These are phyloP conservation scores for Termitomyces sp. DNA, from an alignment of 768 basidiomycete species.

Conservation along the genomic window DNA sequence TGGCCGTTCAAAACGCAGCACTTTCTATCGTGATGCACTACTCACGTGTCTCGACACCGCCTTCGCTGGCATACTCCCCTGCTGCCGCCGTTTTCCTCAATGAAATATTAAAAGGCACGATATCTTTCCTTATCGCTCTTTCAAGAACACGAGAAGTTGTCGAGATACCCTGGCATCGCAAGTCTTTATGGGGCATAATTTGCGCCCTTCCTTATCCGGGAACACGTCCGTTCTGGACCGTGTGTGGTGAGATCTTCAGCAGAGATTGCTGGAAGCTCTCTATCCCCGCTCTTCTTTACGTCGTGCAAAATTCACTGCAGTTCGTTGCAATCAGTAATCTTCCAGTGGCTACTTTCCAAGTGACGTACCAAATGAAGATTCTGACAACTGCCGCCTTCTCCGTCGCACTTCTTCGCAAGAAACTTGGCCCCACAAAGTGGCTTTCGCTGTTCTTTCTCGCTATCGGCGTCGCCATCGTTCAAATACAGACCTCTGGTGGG, in stretches of 20 bases:
- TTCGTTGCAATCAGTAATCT: slow-evolving; percentile 95
- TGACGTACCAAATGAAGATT: slow-evolving; percentile 98
- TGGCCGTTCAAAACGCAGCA: slow-evolving; percentile 92
- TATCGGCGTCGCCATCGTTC: slow-evolving; percentile 89
- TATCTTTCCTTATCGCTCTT: slow-evolving; percentile 87
- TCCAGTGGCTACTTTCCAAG: slow-evolving; percentile 95
- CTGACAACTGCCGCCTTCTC: slow-evolving; percentile 94
- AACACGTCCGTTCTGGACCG: slow-evolving; percentile 43
- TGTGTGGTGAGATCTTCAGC: slow-evolving; percentile 76
- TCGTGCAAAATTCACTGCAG: slow-evolving; percentile 95
- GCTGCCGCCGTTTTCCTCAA: slow-evolving; percentile 92
- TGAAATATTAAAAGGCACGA: slow-evolving; percentile 89
- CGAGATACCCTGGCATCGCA: slow-evolving; percentile 36
- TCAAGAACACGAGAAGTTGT: slow-evolving; percentile 37
- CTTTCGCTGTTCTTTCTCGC: slow-evolving; percentile 82
- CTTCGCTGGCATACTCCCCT: slow-evolving; percentile 81
- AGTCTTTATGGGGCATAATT: slow-evolving; percentile 30
- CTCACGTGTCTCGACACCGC: slow-evolving; percentile 83
- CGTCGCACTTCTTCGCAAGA: slow-evolving; percentile 74
- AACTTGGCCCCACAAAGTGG: slow-evolving; percentile 76
- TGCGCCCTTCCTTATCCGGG: slow-evolving; percentile 36
- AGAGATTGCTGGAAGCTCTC: slow-evolving; percentile 97
- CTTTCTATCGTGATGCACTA: slow-evolving; percentile 98
- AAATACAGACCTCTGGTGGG: slow-evolving; percentile 66
- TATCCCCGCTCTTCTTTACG: slow-evolving; percentile 92